Conservation (phyloP, 148 eudicot species). For the Vaccinium vitisidaea region DNA sequence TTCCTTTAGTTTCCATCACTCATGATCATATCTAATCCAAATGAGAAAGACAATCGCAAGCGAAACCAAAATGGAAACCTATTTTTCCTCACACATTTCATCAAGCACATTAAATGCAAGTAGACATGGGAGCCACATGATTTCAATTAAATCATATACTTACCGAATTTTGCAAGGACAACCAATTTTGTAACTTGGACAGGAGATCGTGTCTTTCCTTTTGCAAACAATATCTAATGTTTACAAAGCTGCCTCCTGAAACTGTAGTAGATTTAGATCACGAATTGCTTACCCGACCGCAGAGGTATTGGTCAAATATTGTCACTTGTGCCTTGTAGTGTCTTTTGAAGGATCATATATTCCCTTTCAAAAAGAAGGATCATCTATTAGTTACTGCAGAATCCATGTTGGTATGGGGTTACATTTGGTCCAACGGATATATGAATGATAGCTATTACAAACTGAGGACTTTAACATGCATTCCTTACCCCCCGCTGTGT, state of each 20-base stretch:
- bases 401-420: background rate
- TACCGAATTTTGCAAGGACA: too few species aligned
- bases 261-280: slow-evolving; percentile 96
- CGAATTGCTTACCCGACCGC: slow-evolving; percentile 71
- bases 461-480: too few species aligned
- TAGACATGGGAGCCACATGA: too few species aligned
- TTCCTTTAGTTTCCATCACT: too few species aligned
- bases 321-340: background rate
- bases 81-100: too few species aligned
- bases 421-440: background rate
- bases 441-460: background rate
- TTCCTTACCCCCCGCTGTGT: too few species aligned
- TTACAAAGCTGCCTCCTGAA: slow-evolving; percentile 69
- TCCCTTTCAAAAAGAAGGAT: background rate
- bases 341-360: background rate
- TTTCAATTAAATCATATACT: too few species aligned
- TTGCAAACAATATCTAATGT: slow-evolving; percentile 91
- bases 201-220: slow-evolving; percentile 75
- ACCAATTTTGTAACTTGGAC: slow-evolving; percentile 58
- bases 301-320: slow-evolving; percentile 50
- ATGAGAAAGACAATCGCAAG: too few species aligned
- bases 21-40: too few species aligned
- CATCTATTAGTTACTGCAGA: background rate
- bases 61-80: too few species aligned
- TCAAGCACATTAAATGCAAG: too few species aligned